Base-by-base conservation (phyloP, 169 alveolate genomes). In the Besnoitia besnoiti region DNA sequence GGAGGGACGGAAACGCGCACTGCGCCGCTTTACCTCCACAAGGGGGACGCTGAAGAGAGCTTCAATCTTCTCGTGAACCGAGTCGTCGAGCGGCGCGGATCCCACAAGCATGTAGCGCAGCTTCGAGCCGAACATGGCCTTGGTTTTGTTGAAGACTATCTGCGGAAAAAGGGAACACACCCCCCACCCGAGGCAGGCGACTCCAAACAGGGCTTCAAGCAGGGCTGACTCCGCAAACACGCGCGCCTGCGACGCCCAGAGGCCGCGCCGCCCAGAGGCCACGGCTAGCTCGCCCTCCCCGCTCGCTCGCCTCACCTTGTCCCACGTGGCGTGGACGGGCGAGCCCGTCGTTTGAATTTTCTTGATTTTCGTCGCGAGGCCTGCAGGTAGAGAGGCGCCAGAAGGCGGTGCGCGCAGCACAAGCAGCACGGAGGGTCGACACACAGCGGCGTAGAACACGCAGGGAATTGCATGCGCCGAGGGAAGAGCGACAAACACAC, bases 71-170 rank as follows among this genome's bases (percentile, higher is more conserved):
- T 94, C 96, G 59, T 96, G 85, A 12, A 97, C 96, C 37, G 95
- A 95, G 79, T 96, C 91, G 67, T 96, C 95, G 40, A 98, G 96
- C 2, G 99, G 99, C 0, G 99, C 99, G 21, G 98, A 94, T 0
- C 98, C 99, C 35, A 97, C 94, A 12, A 95, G 85, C 96, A 98
- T 95, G 47, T 87, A 77, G 51, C 98, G 96, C n/a, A 97, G 95
- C 51, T 96, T 90, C 16, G 98, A 98, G 39, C 99, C 99, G 44
- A 98, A 50, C 33, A 95, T 50, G 44, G 61, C 94, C 40, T 93
- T 95, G 90, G 96, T 94, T 91, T 96, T 95, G 55, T 95, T 95
- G 94, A 98, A 97, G 42, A 97, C 96, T 49, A 96, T 40, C 95
- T 85, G 84, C 49, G 76, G 39, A 10, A 16, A 50, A 61, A 42